Conservation (phyloP, 202 grass and related monocot species). For the Carex sylvatica region DNA sequence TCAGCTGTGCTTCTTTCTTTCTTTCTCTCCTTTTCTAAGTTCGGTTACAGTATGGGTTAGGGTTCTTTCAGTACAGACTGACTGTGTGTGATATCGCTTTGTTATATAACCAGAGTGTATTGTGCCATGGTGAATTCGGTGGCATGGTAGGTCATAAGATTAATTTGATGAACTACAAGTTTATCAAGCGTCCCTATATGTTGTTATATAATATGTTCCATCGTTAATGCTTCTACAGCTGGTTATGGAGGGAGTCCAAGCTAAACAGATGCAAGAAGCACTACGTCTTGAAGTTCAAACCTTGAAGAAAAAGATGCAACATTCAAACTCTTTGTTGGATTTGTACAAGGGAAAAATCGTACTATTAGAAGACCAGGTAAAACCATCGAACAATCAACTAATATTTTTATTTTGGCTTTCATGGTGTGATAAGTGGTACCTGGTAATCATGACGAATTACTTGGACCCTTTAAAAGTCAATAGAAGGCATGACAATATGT, state of each 20-base stretch:
- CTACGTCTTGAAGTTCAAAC: slow-evolving; percentile 43
- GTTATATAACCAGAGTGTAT: slow-evolving; percentile 6
- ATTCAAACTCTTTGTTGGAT: slow-evolving; percentile 54
- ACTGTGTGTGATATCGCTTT: background rate
- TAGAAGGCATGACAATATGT: background rate
- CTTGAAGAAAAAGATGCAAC: slow-evolving; percentile 54
- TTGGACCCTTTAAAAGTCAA: background rate
- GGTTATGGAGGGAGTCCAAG: slow-evolving; percentile 68
- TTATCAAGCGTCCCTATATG: background rate
- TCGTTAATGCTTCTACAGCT: slow-evolving; percentile 41
- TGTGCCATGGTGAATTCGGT: background rate
- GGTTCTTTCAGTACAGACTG: background rate
- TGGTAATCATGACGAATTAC: background rate
- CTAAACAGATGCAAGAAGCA: slow-evolving; percentile 52
- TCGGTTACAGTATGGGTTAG: background rate
- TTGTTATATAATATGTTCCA: slow-evolving; percentile 26
- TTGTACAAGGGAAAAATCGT: slow-evolving; percentile 59
- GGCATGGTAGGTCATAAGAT: background rate
- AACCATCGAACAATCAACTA: background rate
- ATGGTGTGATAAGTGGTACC: background rate
- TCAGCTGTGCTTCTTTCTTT: slow-evolving; percentile 3
- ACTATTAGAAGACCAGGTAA: slow-evolving; percentile 67
- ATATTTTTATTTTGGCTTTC: background rate
- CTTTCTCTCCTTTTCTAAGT: background rate
- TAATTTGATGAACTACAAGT: slow-evolving; percentile 11